These are phyloP conservation scores for Ustilago trichophora DNA, from an alignment of 1,284 basidiomycete genomes.

Conservation along the genomic window DNA sequence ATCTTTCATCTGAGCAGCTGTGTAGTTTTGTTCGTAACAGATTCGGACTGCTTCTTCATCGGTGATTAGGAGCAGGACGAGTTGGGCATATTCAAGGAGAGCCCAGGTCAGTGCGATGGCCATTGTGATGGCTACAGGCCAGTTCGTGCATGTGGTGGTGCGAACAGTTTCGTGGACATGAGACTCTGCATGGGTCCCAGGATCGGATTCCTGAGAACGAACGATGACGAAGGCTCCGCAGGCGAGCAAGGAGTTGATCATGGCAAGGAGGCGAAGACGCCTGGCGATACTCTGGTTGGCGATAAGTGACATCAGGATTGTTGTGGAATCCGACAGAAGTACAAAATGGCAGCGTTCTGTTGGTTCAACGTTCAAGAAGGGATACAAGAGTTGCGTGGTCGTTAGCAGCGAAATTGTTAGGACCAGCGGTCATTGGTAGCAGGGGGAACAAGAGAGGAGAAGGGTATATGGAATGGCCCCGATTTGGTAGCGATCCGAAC, in stretches of 20 bases:
- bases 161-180: no score
- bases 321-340: not conserved
- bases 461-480: not conserved
- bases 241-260: not conserved
- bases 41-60: slow-evolving; percentile 4
- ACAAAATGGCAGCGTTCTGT: not conserved
- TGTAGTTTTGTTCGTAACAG: slow-evolving; percentile 16
- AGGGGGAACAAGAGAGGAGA: no score
- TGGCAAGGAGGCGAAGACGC: not conserved
- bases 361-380: not conserved
- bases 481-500: not conserved
- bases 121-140: not conserved
- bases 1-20: slow-evolving; percentile 3
- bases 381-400: no score
- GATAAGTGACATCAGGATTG: not conserved
- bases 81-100: slow-evolving; percentile 11
- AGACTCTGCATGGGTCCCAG: not conserved
- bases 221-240: not conserved
- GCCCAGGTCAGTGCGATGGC: slow-evolving; percentile 3
- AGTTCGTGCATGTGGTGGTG: not conserved
- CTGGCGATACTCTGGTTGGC: slow-evolving; percentile 1
- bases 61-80: slow-evolving; percentile 13
- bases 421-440: no score
- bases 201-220: not conserved
- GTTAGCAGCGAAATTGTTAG: no score